Percentiles rank a stretch among this genome's conserved stretches.
These are phyloP conservation scores for Picocystis salinarum DNA, from an alignment of 139 green algal species.

Conservation along the genomic window DNA sequence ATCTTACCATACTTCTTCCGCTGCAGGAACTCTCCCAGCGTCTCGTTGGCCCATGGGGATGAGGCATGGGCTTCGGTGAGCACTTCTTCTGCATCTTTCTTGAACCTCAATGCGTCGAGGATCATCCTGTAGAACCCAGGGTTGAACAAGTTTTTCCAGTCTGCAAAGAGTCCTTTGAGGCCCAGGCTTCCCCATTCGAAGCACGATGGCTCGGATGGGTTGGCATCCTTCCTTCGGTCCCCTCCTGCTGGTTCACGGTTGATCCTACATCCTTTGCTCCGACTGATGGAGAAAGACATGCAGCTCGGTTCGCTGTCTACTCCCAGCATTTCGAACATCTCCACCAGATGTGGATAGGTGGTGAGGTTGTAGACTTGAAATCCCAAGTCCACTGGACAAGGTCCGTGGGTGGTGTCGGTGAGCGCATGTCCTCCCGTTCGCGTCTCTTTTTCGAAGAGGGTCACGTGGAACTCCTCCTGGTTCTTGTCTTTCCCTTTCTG, in stretches of 20 bases:
- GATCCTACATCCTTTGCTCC: too few relatives aligned
- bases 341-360: slow-evolving; percentile 84
- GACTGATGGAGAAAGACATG: slow-evolving; percentile 93
- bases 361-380: slow-evolving; percentile 93
- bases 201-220: neutral
- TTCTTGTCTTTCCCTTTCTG: slow-evolving; percentile 25
- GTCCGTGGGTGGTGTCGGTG: slow-evolving; percentile 39
- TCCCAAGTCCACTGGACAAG: slow-evolving; percentile 66
- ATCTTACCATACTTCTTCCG: slow-evolving; percentile 31
- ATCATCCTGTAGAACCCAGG: slow-evolving; percentile 69
- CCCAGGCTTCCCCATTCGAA: slow-evolving; percentile 75
- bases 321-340: slow-evolving; percentile 64
- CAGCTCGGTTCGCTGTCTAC: slow-evolving; percentile 70
- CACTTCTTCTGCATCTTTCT: slow-evolving; percentile 50
- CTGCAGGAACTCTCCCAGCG: slow-evolving; percentile 58
- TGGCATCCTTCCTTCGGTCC: neutral
- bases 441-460: slow-evolving; percentile 62
- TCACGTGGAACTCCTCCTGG: slow-evolving; percentile 41
- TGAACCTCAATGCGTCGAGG: slow-evolving; percentile 73
- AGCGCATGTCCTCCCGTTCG: slow-evolving; percentile 72
- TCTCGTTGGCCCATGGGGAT: slow-evolving; percentile 31
- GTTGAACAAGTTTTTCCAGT: slow-evolving; percentile 44
- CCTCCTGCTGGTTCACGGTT: slow-evolving; percentile 31
- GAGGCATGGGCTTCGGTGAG: too few relatives aligned
- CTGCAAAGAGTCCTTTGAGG: slow-evolving; percentile 66